Percentiles rank a stretch among this genome's conserved stretches.
These are phyloP conservation scores for Dendrobium huoshanense DNA, from an alignment of 106 monocot species.

Conservation along the genomic window DNA sequence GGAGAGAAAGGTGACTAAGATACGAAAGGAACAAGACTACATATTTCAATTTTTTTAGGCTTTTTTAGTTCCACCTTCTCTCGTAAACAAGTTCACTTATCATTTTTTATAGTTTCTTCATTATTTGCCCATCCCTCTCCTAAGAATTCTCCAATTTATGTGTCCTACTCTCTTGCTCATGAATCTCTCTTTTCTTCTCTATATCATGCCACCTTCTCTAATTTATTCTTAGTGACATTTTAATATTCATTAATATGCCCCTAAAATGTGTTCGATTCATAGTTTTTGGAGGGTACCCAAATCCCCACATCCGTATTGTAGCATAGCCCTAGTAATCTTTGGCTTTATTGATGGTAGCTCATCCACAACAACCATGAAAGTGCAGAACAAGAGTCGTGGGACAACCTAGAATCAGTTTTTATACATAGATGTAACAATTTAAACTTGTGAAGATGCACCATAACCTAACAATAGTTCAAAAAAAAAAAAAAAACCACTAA, in stretches of 20 bases:
- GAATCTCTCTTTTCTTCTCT: background rate
- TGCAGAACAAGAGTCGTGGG: background rate
- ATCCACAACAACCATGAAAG: background rate
- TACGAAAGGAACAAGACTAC: background rate
- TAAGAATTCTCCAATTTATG: background rate
- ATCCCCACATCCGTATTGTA: too few relatives aligned
- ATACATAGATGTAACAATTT: slow-evolving; percentile 1
- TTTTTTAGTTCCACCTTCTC: background rate
- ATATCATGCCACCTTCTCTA: background rate
- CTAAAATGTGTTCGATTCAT: background rate
- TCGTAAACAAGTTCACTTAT: background rate
- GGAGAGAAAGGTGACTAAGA: background rate
- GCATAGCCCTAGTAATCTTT: too few relatives aligned
- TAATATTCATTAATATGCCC: background rate
- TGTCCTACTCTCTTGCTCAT: background rate
- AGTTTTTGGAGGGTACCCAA: background rate
- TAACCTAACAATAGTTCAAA: background rate
- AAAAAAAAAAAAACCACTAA: background rate
- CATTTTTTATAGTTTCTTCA: background rate
- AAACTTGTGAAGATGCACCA: background rate
- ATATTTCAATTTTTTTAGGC: background rate
- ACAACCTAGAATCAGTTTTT: background rate
- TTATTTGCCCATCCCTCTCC: background rate
- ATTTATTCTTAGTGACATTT: background rate
- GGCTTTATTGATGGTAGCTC: background rate